Percentiles rank a stretch among this genome's conserved stretches.
These are phyloP conservation scores for Penicillium dipodomyicola DNA, from an alignment of 495 filamentous ascomycete species.

Conservation along the genomic window DNA sequence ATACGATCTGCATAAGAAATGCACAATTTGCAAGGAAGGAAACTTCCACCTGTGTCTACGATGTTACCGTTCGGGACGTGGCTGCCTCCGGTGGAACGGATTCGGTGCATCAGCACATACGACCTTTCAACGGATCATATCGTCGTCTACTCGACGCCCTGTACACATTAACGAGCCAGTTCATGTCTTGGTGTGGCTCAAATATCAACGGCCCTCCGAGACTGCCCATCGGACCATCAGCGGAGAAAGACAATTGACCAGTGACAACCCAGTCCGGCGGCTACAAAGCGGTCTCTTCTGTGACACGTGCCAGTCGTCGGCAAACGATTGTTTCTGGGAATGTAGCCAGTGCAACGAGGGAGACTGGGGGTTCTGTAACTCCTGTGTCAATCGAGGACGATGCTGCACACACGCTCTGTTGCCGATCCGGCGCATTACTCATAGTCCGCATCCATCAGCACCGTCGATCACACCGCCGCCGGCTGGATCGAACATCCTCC, in stretches of 20 bases:
- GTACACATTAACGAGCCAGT: constrained; percentile 46
- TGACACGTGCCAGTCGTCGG: constrained; percentile 63
- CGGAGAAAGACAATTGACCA: constrained; percentile 47
- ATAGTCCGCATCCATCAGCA: constrained; percentile 22
- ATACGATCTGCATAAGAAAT: constrained; percentile 79
- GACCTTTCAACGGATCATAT: constrained; percentile 49
- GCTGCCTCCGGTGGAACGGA: constrained; percentile 77
- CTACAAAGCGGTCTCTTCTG: constrained; percentile 85
- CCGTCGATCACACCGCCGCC: constrained; percentile 15
- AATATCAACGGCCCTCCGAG: constrained; percentile 58
- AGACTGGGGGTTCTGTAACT: constrained; percentile 87
- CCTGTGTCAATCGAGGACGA: constrained; percentile 72
- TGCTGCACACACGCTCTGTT: constrained; percentile 77
- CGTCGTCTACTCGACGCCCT: constrained; percentile 44
- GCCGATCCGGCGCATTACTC: constrained; percentile 53
- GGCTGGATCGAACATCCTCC: constrained; percentile 22
- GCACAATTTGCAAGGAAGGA: constrained; percentile 63
- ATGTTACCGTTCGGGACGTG: constrained; percentile 71
- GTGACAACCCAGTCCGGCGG: constrained; percentile 60
- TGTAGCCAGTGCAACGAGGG: constrained; percentile 82
- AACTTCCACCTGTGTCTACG: constrained; percentile 71
- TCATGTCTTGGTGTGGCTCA: constrained; percentile 65
- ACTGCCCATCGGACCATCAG: constrained; percentile 24
- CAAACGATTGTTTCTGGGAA: constrained; percentile 80
- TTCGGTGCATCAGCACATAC: constrained; percentile 64